Percentiles rank a stretch among this genome's conserved stretches.
Evolutionary conservation across 345 rosid genomes (phyloP).

Genomic region (Dipteronia dyeriana): DNA sequence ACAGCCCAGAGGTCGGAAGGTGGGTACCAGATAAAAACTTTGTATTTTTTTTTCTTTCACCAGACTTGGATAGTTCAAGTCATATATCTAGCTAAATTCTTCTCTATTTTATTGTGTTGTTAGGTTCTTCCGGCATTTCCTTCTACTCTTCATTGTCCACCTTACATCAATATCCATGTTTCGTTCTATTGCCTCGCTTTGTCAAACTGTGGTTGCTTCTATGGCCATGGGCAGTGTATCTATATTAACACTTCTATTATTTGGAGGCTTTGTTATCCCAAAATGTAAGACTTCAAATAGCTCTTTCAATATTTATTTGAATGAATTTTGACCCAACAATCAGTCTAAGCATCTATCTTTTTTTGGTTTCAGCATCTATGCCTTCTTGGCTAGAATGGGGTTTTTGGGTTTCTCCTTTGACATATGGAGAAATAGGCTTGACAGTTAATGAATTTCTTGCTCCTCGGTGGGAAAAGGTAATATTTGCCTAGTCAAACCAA

Average conservation of each 20-base stretch:
- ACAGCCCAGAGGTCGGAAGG: slow-evolving; percentile 61
- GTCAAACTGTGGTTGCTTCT: slow-evolving; percentile 50
- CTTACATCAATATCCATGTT: slow-evolving; percentile 43
- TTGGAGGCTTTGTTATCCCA: slow-evolving; percentile 63
- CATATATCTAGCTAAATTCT: background rate
- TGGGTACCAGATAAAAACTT: background rate
- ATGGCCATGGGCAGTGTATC: slow-evolving; percentile 38
- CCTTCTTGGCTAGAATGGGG: slow-evolving; percentile 68
- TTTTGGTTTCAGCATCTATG: slow-evolving; percentile 23
- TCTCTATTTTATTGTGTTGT: background rate
- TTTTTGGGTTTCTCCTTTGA: slow-evolving; percentile 70
- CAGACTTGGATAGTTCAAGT: background rate
- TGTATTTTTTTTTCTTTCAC: background rate
- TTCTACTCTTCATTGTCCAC: slow-evolving; percentile 45
- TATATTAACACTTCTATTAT: slow-evolving; percentile 37
- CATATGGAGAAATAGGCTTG: slow-evolving; percentile 64
- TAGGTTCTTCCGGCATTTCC: slow-evolving; percentile 59
- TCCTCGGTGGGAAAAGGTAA: slow-evolving; percentile 54
- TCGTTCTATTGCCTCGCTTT: slow-evolving; percentile 47
- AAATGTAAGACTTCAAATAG: slow-evolving; percentile 23
- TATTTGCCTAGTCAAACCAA: background rate
- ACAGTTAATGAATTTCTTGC: slow-evolving; percentile 63
- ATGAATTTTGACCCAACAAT: background rate
- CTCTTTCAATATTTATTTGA: background rate
- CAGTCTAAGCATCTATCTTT: background rate